These are phyloP conservation scores for Debaryomycetaceae sp. DNA, from an alignment of 1,139 yeast genomes.

Conservation along the genomic window DNA sequence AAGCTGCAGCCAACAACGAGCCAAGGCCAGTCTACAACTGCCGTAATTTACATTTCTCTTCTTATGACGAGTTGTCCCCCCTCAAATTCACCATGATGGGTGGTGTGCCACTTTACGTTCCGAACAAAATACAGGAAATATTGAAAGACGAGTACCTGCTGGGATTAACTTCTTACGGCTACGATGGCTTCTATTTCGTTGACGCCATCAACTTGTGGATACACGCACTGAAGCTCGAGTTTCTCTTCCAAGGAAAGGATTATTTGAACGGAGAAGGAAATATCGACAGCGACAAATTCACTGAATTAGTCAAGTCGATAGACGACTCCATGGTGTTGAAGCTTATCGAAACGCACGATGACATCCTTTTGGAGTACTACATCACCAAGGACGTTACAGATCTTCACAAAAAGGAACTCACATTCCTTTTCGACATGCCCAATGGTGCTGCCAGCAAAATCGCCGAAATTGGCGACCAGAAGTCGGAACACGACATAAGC, in stretches of 20 bases:
- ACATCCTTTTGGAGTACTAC: constrained; percentile 28
- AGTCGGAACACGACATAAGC: constrained; percentile 9
- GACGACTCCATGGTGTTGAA: constrained; percentile 14
- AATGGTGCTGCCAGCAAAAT: constrained; percentile 16
- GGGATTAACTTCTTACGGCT: constrained; percentile 18
- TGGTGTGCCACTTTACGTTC: constrained; percentile 32
- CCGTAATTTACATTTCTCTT: constrained; percentile 30
- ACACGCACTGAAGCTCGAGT: constrained; percentile 16
- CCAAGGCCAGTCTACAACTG: constrained; percentile 28
- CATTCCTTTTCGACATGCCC: constrained; percentile 21
- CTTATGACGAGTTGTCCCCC: constrained; percentile 32
- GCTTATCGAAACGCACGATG: constrained; percentile 23
- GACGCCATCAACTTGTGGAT: constrained; percentile 27
- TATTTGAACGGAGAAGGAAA: constrained; percentile 10
- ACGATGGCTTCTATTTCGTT: constrained; percentile 18
- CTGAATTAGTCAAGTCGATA: constrained; percentile 17
- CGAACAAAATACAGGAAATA: constrained; percentile 22
- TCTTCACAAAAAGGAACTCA: constrained; percentile 24
- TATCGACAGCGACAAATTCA: constrained; percentile 16
- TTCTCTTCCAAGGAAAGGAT: constrained; percentile 15
- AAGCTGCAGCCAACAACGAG: constrained; percentile 10
- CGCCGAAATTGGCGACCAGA: constrained; percentile 15
- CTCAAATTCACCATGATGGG: constrained; percentile 29
- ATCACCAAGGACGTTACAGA: constrained; percentile 27
- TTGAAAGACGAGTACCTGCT: constrained; percentile 25